These are phyloP conservation scores for Podaxis sp. DNA, from an alignment of 768 basidiomycete species.

Conservation along the genomic window DNA sequence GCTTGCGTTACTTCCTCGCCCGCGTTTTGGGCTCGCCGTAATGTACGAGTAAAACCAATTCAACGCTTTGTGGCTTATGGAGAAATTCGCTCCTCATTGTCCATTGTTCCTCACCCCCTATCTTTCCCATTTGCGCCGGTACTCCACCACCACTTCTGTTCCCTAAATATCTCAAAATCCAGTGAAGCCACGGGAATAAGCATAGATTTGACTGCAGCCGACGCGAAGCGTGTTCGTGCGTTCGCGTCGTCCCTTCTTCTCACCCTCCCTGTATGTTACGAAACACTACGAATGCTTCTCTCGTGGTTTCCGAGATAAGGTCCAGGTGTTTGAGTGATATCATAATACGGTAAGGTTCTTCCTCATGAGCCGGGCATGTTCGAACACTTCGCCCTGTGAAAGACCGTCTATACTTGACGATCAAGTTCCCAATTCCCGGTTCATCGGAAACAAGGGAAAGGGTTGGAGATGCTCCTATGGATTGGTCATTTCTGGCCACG, in stretches of 20 bases:
- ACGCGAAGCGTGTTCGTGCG: background rate
- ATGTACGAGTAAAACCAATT: background rate
- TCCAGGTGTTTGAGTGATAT: background rate
- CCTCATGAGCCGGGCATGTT: background rate
- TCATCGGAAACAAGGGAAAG: background rate
- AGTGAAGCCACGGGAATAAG: conserved; percentile 8
- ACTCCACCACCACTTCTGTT: background rate
- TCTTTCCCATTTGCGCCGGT: background rate
- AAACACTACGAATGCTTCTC: background rate
- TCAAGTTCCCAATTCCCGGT: background rate
- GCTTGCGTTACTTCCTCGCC: background rate
- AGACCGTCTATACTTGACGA: background rate
- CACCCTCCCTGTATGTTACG: background rate
- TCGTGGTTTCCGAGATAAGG: conserved; percentile 1
- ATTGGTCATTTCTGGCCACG: background rate
- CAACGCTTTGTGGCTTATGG: background rate
- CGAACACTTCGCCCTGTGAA: background rate
- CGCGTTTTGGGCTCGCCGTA: background rate
- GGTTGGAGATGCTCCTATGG: background rate
- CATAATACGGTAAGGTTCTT: background rate
- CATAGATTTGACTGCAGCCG: background rate
- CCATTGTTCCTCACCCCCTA: no score
- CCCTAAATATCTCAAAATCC: background rate
- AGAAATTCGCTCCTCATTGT: background rate
- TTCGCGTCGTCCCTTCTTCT: background rate